phyloP scores from a whole-genome alignment of 352 stramenopile genomes.

The Globisporangium uncinulatum region DNA sequence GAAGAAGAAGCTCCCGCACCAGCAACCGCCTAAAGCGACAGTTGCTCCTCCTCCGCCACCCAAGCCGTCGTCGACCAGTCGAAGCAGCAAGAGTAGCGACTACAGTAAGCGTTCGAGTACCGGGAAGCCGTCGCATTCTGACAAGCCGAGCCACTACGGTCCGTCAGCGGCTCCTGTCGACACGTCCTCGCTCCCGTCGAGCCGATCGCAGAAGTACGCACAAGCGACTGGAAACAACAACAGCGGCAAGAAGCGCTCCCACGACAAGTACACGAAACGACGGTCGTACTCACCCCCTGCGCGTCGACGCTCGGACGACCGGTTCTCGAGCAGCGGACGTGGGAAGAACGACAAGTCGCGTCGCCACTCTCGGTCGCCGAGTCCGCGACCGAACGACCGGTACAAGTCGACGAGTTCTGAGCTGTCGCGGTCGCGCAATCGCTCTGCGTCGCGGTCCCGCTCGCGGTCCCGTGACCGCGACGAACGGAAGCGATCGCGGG shows the following conservation, averaged over 20 bases:
- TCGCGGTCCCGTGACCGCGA: constrained; percentile 12
- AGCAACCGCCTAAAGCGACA: background rate
- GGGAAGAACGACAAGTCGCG: constrained; percentile 3
- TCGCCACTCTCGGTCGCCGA: constrained; percentile 23
- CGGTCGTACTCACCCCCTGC: constrained; percentile 18
- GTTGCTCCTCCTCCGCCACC: background rate
- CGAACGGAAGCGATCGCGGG: constrained; percentile 2
- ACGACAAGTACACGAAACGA: constrained; percentile 17
- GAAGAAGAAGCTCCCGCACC: constrained; percentile 16
- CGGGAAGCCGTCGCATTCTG: constrained; percentile 7
- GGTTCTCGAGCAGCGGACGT: constrained; percentile 9
- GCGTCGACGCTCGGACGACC: constrained; percentile 13
- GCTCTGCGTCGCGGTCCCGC: constrained; percentile 8
- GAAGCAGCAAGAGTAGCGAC: constrained; percentile 1
- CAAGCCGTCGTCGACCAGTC: background rate
- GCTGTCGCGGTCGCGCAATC: constrained; percentile 2
- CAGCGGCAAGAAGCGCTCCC: background rate
- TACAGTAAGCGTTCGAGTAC: constrained; percentile 9
- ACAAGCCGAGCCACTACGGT: constrained; percentile 35
- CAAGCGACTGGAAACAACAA: background rate
- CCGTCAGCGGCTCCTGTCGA: constrained; percentile 11
- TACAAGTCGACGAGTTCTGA: background rate
- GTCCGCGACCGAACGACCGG: constrained; percentile 10
- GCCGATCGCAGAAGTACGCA: background rate
- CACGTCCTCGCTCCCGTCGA: constrained; percentile 4